Conservation (phyloP, 805 yeast genomes). For the Wickerhamomyces silvicola region DNA sequence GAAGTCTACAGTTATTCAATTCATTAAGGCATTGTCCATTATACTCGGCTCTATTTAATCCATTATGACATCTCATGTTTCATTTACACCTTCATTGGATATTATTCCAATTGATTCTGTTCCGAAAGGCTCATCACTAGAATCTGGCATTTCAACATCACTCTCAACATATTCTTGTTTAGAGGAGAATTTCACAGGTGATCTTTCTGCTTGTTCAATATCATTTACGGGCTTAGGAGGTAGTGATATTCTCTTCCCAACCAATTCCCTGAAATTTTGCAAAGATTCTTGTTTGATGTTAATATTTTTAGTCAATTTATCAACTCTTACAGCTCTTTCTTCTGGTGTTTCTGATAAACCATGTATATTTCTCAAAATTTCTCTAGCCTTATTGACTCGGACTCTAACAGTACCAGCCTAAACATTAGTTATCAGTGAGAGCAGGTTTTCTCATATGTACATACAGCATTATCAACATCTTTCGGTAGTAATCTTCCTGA, state of each 20-base stretch:
- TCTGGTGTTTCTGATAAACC: conserved; percentile 39
- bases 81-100: no score
- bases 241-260: conserved; percentile 10
- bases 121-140: no score
- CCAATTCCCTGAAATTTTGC: conserved; percentile 15
- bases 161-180: no score
- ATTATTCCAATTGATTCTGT: no score
- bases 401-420: conserved; percentile 40
- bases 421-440: conserved; percentile 1
- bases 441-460: conserved; percentile 14
- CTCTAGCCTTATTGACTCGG: conserved; percentile 30
- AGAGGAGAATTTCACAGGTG: no score
- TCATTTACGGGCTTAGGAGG: conserved; percentile 1
- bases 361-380: conserved; percentile 33
- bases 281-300: conserved; percentile 22
- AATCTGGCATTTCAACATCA: not conserved
- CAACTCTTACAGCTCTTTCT: conserved; percentile 28
- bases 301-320: conserved; percentile 27
- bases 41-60: no score
- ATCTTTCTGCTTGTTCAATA: not conserved
- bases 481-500: conserved; percentile 34
- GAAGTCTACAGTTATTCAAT: no score
- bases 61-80: no score
- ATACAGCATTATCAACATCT: conserved; percentile 36
- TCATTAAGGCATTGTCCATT: no score